A percentile compares a stretch with the other conserved stretches of the same genome.
These are phyloP conservation scores for Phytophthora cactorum DNA, from an alignment of 352 stramenopile species.

Conservation along the genomic window DNA sequence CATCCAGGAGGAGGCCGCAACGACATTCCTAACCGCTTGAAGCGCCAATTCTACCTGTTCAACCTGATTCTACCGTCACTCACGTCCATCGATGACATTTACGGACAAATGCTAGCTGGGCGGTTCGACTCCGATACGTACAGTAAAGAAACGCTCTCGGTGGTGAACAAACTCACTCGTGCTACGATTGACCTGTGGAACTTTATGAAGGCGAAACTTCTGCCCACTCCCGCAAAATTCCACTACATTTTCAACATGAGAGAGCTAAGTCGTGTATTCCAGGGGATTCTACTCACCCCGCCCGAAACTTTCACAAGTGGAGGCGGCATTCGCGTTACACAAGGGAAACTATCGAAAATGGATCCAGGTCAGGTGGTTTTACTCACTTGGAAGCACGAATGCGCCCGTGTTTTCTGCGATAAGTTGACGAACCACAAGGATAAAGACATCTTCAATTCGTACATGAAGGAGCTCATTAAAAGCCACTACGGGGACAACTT, in stretches of 20 bases:
- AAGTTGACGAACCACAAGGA: slow-evolving; percentile 98
- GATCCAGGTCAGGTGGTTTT: slow-evolving; percentile 93
- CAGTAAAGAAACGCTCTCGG: slow-evolving; percentile 80
- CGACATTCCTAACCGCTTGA: slow-evolving; percentile 99
- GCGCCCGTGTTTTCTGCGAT: slow-evolving; percentile 97
- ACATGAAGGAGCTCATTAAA: slow-evolving; percentile 93
- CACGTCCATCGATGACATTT: slow-evolving; percentile 99
- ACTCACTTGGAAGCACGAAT: slow-evolving; percentile 98
- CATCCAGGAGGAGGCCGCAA: slow-evolving; percentile 97
- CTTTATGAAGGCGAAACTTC: slow-evolving; percentile 97
- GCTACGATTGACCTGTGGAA: slow-evolving; percentile 98
- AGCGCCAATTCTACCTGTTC: slow-evolving; percentile 99
- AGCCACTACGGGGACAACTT: slow-evolving; percentile 92
- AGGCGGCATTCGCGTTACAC: slow-evolving; percentile 79
- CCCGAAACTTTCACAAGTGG: slow-evolving; percentile 95
- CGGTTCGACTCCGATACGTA: slow-evolving; percentile 92
- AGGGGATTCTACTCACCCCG: slow-evolving; percentile 96
- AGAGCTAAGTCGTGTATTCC: slow-evolving; percentile 97
- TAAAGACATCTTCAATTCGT: slow-evolving; percentile 94
- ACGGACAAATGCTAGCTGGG: slow-evolving; percentile 97
- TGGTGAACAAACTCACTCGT: slow-evolving; percentile 94
- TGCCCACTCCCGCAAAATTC: slow-evolving; percentile 98
- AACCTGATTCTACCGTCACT: slow-evolving; percentile 97
- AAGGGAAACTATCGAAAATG: slow-evolving; percentile 91
- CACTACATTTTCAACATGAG: slow-evolving; percentile 99